A percentile compares a stretch with the other conserved stretches of the same genome.
These are phyloP conservation scores for Alternaria arbusti DNA, from an alignment of 2,329 filamentous ascomycete species.

Conservation along the genomic window DNA sequence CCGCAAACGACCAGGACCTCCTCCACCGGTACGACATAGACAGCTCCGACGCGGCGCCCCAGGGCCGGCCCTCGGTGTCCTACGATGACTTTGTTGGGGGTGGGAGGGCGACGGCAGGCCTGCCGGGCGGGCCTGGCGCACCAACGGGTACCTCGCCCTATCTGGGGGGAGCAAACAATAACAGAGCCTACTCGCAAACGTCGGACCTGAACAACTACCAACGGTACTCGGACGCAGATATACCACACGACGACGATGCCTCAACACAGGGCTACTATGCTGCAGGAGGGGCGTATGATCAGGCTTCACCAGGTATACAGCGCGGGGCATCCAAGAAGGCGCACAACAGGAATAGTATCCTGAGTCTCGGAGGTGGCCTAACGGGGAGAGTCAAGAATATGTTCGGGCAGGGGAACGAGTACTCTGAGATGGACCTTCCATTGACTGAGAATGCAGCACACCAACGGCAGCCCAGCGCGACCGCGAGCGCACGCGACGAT, in stretches of 20 bases:
- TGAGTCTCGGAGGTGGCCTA: slow-evolving; percentile 84
- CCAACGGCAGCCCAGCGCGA: slow-evolving; percentile 46
- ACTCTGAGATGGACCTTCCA: slow-evolving; percentile 98
- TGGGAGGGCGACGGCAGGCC: slow-evolving; percentile 54
- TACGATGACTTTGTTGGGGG: slow-evolving; percentile 94
- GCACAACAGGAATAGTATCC: slow-evolving; percentile 81
- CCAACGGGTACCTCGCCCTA: slow-evolving; percentile 47
- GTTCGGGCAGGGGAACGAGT: slow-evolving; percentile 83
- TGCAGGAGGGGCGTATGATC: slow-evolving; percentile 66
- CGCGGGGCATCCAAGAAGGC: slow-evolving; percentile 63
- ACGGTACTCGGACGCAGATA: slow-evolving; percentile 88
- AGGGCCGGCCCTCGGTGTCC: slow-evolving; percentile 81
- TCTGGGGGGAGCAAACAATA: slow-evolving; percentile 40
- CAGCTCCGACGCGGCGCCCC: slow-evolving; percentile 65
- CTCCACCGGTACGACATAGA: slow-evolving; percentile 76
- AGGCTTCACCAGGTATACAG: slow-evolving; percentile 56
- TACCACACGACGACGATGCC: slow-evolving; percentile 77
- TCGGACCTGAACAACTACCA: slow-evolving; percentile 88
- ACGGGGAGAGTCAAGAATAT: slow-evolving; percentile 88
- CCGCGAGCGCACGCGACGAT: slow-evolving; percentile 50
- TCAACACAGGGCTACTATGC: slow-evolving; percentile 80
- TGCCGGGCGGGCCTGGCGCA: slow-evolving; percentile 54
- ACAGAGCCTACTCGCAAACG: slow-evolving; percentile 70
- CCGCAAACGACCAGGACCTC: slow-evolving; percentile 82
- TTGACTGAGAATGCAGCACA: slow-evolving; percentile 77